Evolutionary conservation across 2,329 filamentous ascomycete species (phyloP), one percentile per base, ranked within the genome.

Genomic region (Cladophialophora exuberans): DNA sequence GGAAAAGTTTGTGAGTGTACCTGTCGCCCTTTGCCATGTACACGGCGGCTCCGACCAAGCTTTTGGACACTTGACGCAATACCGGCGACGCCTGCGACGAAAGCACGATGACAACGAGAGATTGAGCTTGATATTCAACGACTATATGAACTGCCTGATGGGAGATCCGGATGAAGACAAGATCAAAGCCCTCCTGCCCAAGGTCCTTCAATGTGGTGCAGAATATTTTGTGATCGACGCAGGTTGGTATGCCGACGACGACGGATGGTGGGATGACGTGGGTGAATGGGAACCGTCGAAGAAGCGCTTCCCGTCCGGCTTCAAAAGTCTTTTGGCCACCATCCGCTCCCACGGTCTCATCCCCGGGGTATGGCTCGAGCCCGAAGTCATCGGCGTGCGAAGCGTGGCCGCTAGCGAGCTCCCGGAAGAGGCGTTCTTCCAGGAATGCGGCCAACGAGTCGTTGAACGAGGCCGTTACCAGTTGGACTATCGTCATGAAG

Each of bases 71-170:
- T 22, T 72, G 17, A 72, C 65, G 0, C 31, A 57, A 7, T 72
- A 72, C 54, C 56, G 70, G 6, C 65, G 70, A 1, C 54, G 30
- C 3, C 69, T 71, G 7, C 60, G 68, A 3, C 59, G 68, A 2
- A 52, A 53, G 1, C 69, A 73, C 42, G 23, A 22, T 0, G 70
- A 73, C 51, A 66, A 70, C 44, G 50, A 64, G 9, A 41, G 30
- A 1, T 44, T 72, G 0, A 65, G 68, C 0, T 63, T 73, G 28
- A 68, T 73, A 18, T 73, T 72, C 62, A 73, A 73, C 56, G 69
- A 73, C 48, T 72, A 71, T 43, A 73, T 72, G 70, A 73, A 72
- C 54, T 73, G 70, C 33, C 62, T 72, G 3, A 72, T 72, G 70
- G 71, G 70, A 1, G 69, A 73, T 49, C 68, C 67, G 0, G 67